Conservation (phyloP, 305 asterid species). For the Striga hermonthica region DNA sequence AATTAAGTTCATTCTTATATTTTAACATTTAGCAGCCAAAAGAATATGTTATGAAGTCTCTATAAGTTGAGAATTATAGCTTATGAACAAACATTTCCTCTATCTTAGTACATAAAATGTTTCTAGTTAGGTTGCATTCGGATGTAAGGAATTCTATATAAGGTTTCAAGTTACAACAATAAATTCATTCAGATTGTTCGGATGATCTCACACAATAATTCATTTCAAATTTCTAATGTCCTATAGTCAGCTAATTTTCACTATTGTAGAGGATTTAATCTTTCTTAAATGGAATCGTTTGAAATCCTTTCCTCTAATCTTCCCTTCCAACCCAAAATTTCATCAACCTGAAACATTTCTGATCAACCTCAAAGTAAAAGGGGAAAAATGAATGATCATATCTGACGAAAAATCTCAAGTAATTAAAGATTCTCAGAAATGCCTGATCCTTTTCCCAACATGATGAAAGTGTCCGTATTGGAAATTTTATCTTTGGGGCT, state of each 20-base stretch:
- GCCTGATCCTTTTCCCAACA: conserved; percentile 2
- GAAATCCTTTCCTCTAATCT: conserved; percentile 3
- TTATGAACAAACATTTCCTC: conserved; percentile 14
- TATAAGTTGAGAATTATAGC: conserved; percentile 15
- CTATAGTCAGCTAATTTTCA: not conserved
- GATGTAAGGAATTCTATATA: not conserved
- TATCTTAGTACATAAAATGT: conserved; percentile 10
- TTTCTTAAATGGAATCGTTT: not conserved
- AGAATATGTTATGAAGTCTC: conserved; percentile 3
- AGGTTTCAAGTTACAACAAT: not conserved
- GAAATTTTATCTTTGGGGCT: conserved; percentile 4
- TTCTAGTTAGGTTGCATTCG: not conserved
- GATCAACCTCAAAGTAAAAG: not conserved
- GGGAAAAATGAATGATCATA: conserved; percentile 3
- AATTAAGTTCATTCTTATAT: conserved; percentile 22
- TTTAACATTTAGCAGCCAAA: conserved; percentile 9
- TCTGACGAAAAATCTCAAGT: conserved; percentile 1
- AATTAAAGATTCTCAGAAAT: conserved; percentile 1
- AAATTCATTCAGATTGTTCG: conserved; percentile 1
- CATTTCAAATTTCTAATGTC: not conserved
- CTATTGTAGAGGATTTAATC: not conserved
- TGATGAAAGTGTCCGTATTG: not conserved
- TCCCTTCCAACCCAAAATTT: conserved; percentile 15
- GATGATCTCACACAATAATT: not conserved
- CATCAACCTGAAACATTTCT: conserved; percentile 9